These are phyloP conservation scores for Penicillium sp. DNA, from an alignment of 2,329 filamentous ascomycete species.

Conservation along the genomic window DNA sequence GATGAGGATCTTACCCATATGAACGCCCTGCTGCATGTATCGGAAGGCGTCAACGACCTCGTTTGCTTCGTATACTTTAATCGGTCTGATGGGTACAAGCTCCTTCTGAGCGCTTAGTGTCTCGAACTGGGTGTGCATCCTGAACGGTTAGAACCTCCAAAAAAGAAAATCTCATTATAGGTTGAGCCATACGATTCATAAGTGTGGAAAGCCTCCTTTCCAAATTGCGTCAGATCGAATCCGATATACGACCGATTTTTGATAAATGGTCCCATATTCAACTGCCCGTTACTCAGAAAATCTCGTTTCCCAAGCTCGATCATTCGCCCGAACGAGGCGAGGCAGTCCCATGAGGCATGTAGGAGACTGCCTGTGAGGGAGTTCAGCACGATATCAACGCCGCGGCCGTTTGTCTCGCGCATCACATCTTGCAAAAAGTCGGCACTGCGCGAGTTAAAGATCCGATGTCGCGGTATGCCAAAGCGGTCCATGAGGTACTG, in stretches of 20 bases:
- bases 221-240: slow-evolving; percentile 29
- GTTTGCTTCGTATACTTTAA: slow-evolving; percentile 28
- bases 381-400: slow-evolving; percentile 36
- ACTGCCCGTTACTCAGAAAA: slow-evolving; percentile 25
- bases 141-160: background rate
- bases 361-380: slow-evolving; percentile 34
- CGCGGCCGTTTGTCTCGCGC: slow-evolving; percentile 23
- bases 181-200: background rate
- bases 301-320: slow-evolving; percentile 37
- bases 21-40: slow-evolving; percentile 49
- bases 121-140: slow-evolving; percentile 19
- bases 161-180: background rate
- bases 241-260: slow-evolving; percentile 30
- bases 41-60: slow-evolving; percentile 48
- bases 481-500: slow-evolving; percentile 29
- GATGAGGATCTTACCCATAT: slow-evolving; percentile 53
- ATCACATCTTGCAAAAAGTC: slow-evolving; percentile 26
- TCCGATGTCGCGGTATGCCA: slow-evolving; percentile 25
- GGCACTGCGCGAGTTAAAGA: slow-evolving; percentile 30
- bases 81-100: slow-evolving; percentile 26
- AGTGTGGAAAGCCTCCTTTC: slow-evolving; percentile 12
- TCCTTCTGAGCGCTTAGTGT: slow-evolving; percentile 11
- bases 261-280: slow-evolving; percentile 31
- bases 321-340: slow-evolving; percentile 36
- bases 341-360: slow-evolving; percentile 36